Conservation (phyloP, 345 rosid species). For the Citropsis articulata region DNA sequence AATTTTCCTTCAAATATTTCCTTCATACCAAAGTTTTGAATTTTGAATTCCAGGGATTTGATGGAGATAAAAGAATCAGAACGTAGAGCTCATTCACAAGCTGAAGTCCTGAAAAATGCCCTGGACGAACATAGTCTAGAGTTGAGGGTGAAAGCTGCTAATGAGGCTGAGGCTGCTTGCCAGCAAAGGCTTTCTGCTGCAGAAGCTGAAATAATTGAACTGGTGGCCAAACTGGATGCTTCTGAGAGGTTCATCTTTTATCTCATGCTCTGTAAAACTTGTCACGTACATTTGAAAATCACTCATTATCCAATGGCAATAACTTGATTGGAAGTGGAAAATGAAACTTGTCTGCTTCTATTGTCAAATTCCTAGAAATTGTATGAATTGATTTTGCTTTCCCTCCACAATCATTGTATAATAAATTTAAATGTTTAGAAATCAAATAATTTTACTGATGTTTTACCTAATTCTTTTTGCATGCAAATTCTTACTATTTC, state of each 20-base stretch:
- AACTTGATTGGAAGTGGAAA: not conserved
- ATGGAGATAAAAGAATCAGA: constrained; percentile 80
- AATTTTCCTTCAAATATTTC: not conserved
- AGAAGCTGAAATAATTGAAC: constrained; percentile 79
- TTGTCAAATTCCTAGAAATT: not conserved
- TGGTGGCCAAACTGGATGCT: constrained; percentile 68
- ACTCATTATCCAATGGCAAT: not conserved
- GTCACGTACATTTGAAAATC: not conserved
- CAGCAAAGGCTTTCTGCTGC: constrained; percentile 81
- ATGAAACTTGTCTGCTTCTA: not conserved
- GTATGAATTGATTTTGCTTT: not conserved
- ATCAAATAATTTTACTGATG: not conserved
- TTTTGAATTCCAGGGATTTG: constrained; percentile 52
- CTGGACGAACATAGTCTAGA: constrained; percentile 88
- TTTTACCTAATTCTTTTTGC: not conserved
- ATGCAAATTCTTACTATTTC: not conserved
- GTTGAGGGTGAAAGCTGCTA: constrained; percentile 95
- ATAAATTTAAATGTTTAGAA: not conserved
- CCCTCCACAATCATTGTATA: not conserved
- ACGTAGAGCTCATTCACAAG: constrained; percentile 67
- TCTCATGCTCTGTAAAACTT: constrained; percentile 2
- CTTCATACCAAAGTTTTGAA: not conserved
- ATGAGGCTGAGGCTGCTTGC: constrained; percentile 88
- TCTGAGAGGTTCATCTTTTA: constrained; percentile 62
- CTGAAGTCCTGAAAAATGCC: constrained; percentile 61